These are phyloP conservation scores for Kurtzmaniella natalensis DNA, from an alignment of 1,139 yeast genomes.

Conservation along the genomic window DNA sequence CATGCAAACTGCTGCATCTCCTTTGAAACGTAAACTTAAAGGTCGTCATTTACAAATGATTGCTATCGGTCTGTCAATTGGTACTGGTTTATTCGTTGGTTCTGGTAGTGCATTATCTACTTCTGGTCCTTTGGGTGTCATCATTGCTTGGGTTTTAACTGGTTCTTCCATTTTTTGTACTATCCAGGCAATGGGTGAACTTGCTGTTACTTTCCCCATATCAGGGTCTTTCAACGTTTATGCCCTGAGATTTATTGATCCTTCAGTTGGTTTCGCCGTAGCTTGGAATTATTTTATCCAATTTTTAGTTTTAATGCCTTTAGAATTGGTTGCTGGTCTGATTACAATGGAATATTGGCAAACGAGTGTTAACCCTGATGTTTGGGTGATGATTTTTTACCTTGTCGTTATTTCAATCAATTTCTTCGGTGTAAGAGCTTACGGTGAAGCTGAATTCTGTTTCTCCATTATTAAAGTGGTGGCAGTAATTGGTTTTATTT, in stretches of 20 bases:
- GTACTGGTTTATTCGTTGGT: constrained; percentile 64
- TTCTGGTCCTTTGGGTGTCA: constrained; percentile 67
- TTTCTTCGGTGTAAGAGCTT: constrained; percentile 31
- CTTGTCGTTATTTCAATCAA: constrained; percentile 25
- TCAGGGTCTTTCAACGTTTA: constrained; percentile 30
- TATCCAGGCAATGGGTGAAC: constrained; percentile 32
- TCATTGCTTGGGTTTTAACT: constrained; percentile 32
- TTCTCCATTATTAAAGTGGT: constrained; percentile 28
- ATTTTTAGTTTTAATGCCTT: constrained; percentile 24
- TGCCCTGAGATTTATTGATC: constrained; percentile 31
- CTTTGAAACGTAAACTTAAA: constrained; percentile 28
- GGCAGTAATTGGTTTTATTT: constrained; percentile 31
- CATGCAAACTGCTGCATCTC: constrained; percentile 17
- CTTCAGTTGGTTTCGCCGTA: constrained; percentile 32
- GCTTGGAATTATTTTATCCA: constrained; percentile 31
- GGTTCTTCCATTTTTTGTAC: constrained; percentile 28
- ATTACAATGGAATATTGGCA: constrained; percentile 31
- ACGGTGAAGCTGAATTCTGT: constrained; percentile 32
- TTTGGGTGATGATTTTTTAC: constrained; percentile 30
- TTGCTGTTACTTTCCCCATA: constrained; percentile 30
- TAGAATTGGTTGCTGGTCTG: constrained; percentile 30
- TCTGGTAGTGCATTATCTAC: constrained; percentile 55
- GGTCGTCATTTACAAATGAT: constrained; percentile 50
- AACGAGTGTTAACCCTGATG: constrained; percentile 25
- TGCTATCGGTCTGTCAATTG: constrained; percentile 55